phyloP scores from a whole-genome alignment of 371 early-diverging fungal genomes.

The Mucor piriformis region DNA sequence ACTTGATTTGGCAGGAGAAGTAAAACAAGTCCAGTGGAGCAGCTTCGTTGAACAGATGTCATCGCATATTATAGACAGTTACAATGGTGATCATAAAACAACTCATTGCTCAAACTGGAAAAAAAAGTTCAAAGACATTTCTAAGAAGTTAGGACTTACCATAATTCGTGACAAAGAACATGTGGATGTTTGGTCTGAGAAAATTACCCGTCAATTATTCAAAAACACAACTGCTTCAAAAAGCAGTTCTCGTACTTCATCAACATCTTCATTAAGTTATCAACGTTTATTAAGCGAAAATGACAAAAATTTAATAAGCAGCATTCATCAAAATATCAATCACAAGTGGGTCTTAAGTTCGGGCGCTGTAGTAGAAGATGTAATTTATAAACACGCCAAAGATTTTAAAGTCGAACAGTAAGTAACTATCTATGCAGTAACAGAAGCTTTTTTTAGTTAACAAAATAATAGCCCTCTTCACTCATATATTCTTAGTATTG shows the following conservation, averaged over 20 bases:
- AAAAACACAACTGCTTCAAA: neutral
- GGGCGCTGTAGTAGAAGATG: slow-evolving; percentile 8
- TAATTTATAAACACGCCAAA: slow-evolving; percentile 8
- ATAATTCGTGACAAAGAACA: slow-evolving; percentile 1
- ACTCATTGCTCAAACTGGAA: slow-evolving; percentile 2
- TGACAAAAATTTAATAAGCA: slow-evolving; percentile 10
- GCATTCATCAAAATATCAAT: slow-evolving; percentile 10
- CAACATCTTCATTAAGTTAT: slow-evolving; percentile 11
- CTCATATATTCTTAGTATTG: slow-evolving; percentile 12
- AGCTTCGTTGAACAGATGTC: slow-evolving; percentile 8
- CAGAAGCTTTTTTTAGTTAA: slow-evolving; percentile 8
- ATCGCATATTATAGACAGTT: slow-evolving; percentile 1
- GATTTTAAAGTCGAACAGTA: slow-evolving; percentile 14
- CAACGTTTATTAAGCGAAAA: slow-evolving; percentile 10
- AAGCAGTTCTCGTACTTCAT: slow-evolving; percentile 2
- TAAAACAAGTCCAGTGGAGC: slow-evolving; percentile 13
- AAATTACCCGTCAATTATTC: neutral
- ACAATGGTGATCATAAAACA: slow-evolving; percentile 2
- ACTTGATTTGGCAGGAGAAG: slow-evolving; percentile 7
- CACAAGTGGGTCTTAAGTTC: slow-evolving; percentile 4
- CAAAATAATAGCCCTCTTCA: slow-evolving; percentile 13
- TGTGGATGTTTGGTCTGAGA: slow-evolving; percentile 5
- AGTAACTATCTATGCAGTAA: slow-evolving; percentile 8
- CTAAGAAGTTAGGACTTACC: neutral
- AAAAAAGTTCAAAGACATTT: slow-evolving; percentile 7